Base-by-base conservation (phyloP, 441 rosid genomes). In the Corymbia calophylla region DNA sequence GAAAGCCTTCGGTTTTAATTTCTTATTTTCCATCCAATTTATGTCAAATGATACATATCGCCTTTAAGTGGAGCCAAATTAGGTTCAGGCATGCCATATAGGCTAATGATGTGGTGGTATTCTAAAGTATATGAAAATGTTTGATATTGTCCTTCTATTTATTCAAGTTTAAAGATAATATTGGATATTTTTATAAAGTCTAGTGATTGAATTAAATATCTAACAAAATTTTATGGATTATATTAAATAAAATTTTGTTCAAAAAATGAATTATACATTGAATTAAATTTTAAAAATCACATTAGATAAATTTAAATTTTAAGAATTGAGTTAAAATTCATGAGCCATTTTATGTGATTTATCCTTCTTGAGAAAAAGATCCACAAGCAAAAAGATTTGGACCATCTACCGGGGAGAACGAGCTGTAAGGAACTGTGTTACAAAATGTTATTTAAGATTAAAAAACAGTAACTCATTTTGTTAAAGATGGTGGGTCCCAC, bases 181-280 rank as follows among this genome's bases (percentile, higher is more conserved):
- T 58, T 58, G 0, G 17, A 25, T 0, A 23, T 23, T 58, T 23
- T 2, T 58, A 58, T 25, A 25, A 0, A 58, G 25, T 58, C 0
- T 9, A 58, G 5, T 58, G 0, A 58, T 58, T 58, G 1, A 58
- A 58, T 58, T 23, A 6, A 58, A 58, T 25, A 1, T 23, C 0
- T 58, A 25, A 9, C 0, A 58, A 58, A 58, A 58, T 0, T 4
- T 58, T 58, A 58, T 58, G 1, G 8, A 58, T 58, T 1, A 10
- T 1, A 58, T 58, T 25, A 0, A 58, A 58, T 2, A 58, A 25
- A 58, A 39, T 39, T 58, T 58, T 25, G 0, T 25, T 58, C 11
- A 58, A 25, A 0, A 0, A 58, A 23, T 2, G 0, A 0, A 0
- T 58, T 58, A 58, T 58, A 2, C 0, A 58, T 58, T 25, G 1